phyloP scores from a whole-genome alignment of 129 eudicot genomes.

The Calendula officinalis region DNA sequence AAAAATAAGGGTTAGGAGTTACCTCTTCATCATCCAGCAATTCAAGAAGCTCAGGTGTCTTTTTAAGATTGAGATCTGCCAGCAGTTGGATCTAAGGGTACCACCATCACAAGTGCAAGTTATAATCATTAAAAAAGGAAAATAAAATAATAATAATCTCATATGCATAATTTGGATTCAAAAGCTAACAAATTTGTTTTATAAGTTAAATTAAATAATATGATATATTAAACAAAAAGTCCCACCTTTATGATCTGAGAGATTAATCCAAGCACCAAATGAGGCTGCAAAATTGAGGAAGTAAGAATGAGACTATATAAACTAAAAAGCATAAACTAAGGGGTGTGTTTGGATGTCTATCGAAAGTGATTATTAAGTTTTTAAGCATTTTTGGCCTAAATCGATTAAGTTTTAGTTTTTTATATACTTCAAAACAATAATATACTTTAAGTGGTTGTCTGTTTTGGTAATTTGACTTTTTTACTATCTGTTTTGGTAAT shows the following conservation, averaged over 20 bases:
- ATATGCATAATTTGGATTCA: slow-evolving; percentile 1
- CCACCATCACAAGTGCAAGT: slow-evolving; percentile 21
- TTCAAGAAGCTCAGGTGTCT: slow-evolving; percentile 96
- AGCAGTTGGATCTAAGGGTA: slow-evolving; percentile 72
- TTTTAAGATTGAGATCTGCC: slow-evolving; percentile 91
- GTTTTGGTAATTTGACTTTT: too few relatives aligned
- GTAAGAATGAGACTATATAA: slow-evolving; percentile 14
- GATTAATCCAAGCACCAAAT: slow-evolving; percentile 85
- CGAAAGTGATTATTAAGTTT: background rate
- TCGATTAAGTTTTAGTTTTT: background rate
- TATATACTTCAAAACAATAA: background rate
- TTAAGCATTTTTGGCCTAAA: background rate
- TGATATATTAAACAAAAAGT: slow-evolving; percentile 2
- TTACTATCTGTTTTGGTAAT: too few relatives aligned
- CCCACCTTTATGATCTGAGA: slow-evolving; percentile 93
- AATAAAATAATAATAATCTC: background rate
- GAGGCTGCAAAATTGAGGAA: slow-evolving; percentile 63
- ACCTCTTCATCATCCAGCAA: slow-evolving; percentile 79
- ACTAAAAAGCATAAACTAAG: too few relatives aligned
- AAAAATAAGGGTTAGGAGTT: slow-evolving; percentile 23
- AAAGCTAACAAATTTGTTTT: background rate
- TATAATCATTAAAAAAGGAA: background rate
- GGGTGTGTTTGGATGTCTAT: background rate
- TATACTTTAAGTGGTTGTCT: too few relatives aligned
- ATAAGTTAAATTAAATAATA: background rate